Evolutionary conservation across 768 basidiomycete species (phyloP), one percentile per base, ranked within the genome.

Genomic region (Termitomyces titanicus): DNA sequence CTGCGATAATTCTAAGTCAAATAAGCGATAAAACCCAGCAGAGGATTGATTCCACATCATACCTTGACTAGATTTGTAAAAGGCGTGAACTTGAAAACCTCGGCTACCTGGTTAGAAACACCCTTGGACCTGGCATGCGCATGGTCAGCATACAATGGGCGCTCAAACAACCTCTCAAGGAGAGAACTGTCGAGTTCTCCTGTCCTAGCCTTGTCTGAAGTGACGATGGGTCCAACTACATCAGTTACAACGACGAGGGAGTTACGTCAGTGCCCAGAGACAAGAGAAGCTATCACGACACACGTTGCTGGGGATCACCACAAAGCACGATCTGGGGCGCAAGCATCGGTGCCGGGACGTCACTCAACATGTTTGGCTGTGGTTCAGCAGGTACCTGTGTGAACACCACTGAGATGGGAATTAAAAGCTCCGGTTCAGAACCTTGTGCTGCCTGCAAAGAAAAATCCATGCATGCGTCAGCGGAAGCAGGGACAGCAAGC

Each of bases 261-360:
- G 18, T 12, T 47, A 5, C 6, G 29, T 49, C 35, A 49, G 34
- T 27, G 35, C 25, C 47, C 6, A 25, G 50, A 17, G 55, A 22
- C 42, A 51, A 20, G 52, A 29, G 55, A n/a, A 52, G 40, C 27
- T 38, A n/a, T 13, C 47, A 24, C 45, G 15, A 65, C 74, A 3
- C 56, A 80, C 79, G 68, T 61, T 81, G 79, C 55, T 79, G 75
- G 18, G 74, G 68, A 60, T 81, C 79, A 42, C 79, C 79, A 61
- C 79, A 80, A n/a, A 81, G 69, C 20, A 77, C 70, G 15, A 81
- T 67, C 55, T 80, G 79, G 11, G 79, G 79, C 34, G 66, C 64
- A 53, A 47, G 47, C 54, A 56, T 48, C 25, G 61, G 60, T 3
- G 62, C 50, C 22, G 59, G 25, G n/a, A 50, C 56, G 17, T 9